Evolutionary conservation across 2,329 filamentous ascomycete species (phyloP).

Genomic region (Epichloe gansuensis): DNA sequence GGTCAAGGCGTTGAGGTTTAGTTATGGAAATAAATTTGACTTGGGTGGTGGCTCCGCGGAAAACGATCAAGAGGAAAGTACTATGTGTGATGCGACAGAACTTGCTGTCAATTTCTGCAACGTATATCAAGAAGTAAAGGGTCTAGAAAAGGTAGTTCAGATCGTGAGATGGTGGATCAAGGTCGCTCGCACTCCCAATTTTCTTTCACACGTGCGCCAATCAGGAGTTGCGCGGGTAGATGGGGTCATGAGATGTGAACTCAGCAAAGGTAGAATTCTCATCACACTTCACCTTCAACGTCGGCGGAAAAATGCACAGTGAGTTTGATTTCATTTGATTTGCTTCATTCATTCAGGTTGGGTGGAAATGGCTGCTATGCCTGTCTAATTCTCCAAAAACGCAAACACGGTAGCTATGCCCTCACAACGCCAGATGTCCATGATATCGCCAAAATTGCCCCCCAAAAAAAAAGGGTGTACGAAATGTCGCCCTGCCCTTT

Average conservation of each 20-base stretch:
- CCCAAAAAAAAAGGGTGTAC: neutral
- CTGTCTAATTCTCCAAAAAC: neutral
- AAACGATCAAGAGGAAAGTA: no score
- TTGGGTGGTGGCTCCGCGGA: no score
- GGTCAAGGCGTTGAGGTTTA: neutral
- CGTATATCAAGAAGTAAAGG: neutral
- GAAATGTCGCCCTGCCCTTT: no score
- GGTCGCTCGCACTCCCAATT: no score
- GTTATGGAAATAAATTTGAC: neutral
- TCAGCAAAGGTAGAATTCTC: no score
- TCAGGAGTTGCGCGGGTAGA: constrained; percentile 14
- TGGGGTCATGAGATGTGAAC: neutral
- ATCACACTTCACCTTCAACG: neutral
- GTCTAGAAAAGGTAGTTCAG: neutral
- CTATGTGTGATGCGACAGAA: no score
- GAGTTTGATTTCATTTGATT: neutral
- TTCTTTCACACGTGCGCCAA: neutral
- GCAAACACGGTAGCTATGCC: neutral
- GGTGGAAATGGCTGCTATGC: neutral
- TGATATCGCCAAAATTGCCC: neutral
- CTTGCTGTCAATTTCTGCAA: no score
- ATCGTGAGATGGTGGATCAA: constrained; percentile 1
- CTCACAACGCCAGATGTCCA: neutral
- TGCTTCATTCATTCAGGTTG: neutral
- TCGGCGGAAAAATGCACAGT: neutral